A percentile compares a stretch with the other conserved stretches of the same genome.
phyloP scores from a whole-genome alignment of 371 early-diverging fungal species.

The Mucor irregularis region DNA sequence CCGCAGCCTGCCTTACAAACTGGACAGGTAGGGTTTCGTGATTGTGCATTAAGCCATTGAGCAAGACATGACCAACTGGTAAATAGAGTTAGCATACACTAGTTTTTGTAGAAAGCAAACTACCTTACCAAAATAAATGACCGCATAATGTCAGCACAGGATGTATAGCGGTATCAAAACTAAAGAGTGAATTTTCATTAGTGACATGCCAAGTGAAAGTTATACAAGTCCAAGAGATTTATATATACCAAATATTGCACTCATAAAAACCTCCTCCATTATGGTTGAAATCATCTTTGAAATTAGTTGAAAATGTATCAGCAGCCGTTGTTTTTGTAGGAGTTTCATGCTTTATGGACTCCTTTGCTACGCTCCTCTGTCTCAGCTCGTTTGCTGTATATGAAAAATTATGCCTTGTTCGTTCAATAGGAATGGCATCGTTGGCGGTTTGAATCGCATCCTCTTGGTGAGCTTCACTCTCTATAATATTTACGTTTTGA shows the following conservation, averaged over 20 bases:
- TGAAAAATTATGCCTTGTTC: slow-evolving; percentile 7
- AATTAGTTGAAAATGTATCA: not conserved
- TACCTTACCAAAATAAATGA: slow-evolving; percentile 37
- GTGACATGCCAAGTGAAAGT: not conserved
- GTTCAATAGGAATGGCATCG: slow-evolving; percentile 17
- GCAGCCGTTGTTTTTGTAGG: not conserved
- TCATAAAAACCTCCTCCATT: slow-evolving; percentile 32
- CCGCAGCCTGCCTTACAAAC: slow-evolving; percentile 81
- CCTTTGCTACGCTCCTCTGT: slow-evolving; percentile 13
- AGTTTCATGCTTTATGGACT: not conserved
- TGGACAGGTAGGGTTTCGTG: slow-evolving; percentile 69
- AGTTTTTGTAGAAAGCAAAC: not conserved
- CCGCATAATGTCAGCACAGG: slow-evolving; percentile 40
- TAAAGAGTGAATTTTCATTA: not conserved
- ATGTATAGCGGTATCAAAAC: slow-evolving; percentile 40
- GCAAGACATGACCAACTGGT: slow-evolving; percentile 70
- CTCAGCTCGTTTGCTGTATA: slow-evolving; percentile 11
- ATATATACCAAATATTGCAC: slow-evolving; percentile 39
- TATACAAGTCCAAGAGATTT: not conserved
- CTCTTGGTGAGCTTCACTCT: too few species aligned
- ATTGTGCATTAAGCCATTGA: slow-evolving; percentile 70
- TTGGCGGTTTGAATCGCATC: too few species aligned
- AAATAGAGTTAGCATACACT: not conserved
- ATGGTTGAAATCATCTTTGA: slow-evolving; percentile 12
- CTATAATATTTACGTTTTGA: too few species aligned